Evolutionary conservation across 2,329 filamentous ascomycete genomes (phyloP).

Genomic region (Colletotrichum trifolii): DNA sequence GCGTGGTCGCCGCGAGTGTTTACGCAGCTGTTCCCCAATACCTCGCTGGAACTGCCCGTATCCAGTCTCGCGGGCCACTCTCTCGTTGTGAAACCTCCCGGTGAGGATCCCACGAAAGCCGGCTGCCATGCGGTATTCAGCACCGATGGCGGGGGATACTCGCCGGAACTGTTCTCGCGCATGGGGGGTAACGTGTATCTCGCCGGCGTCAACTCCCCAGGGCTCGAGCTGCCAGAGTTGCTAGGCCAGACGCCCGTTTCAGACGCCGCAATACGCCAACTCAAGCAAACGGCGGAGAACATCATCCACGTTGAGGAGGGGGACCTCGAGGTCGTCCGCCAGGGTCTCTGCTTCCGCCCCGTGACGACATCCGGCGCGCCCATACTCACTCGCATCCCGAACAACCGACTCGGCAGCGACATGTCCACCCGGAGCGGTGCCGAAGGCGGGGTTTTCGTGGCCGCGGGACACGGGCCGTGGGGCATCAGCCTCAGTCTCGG

Average conservation of each 20-base stretch:
- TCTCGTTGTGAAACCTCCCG: conserved; percentile 71
- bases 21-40: conserved; percentile 68
- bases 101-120: conserved; percentile 52
- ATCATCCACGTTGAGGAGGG: conserved; percentile 59
- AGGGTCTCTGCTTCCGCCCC: conserved; percentile 79
- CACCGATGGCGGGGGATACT: conserved; percentile 67
- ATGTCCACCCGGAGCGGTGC: conserved; percentile 52
- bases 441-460: conserved; percentile 75
- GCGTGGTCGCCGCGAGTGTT: conserved; percentile 79
- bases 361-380: conserved; percentile 73
- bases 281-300: conserved; percentile 60
- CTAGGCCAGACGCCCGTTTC: conserved; percentile 61
- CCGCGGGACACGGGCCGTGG: conserved; percentile 82
- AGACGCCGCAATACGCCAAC: conserved; percentile 54
- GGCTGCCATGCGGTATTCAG: conserved; percentile 78
- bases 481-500: conserved; percentile 74
- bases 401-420: conserved; percentile 63
- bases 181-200: conserved; percentile 77
- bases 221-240: conserved; percentile 68
- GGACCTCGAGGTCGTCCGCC: conserved; percentile 71
- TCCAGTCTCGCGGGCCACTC: conserved; percentile 77
- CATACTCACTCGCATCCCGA: conserved; percentile 68
- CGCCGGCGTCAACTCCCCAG: conserved; percentile 74
- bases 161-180: conserved; percentile 78
- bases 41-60: conserved; percentile 65